Evolutionary conservation across 2,329 filamentous ascomycete genomes (phyloP).

Genomic region (Calonectria pteridis): DNA sequence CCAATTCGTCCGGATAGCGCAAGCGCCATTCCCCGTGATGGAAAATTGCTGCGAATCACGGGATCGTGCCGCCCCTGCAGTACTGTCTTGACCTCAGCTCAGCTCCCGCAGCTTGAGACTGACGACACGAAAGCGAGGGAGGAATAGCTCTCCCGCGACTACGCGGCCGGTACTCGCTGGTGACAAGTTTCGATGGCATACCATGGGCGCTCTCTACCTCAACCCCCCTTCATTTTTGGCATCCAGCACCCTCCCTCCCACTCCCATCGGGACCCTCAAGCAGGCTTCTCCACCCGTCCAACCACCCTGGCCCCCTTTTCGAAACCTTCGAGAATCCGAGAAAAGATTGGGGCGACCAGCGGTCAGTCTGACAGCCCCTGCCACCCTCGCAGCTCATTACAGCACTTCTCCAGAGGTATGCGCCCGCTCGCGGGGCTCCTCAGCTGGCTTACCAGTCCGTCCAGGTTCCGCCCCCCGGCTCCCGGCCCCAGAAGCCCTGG

Average conservation of each 20-base stretch:
- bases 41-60: slow-evolving; percentile 42
- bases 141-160: neutral
- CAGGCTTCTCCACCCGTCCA: slow-evolving; percentile 35
- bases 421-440: slow-evolving; percentile 27
- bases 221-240: slow-evolving; percentile 8
- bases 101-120: slow-evolving; percentile 9
- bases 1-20: slow-evolving; percentile 46
- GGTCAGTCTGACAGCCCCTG: slow-evolving; percentile 43
- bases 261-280: slow-evolving; percentile 31
- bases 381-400: slow-evolving; percentile 28
- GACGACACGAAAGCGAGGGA: neutral
- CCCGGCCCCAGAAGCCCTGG: slow-evolving; percentile 32
- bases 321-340: slow-evolving; percentile 48
- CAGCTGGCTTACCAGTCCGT: slow-evolving; percentile 37
- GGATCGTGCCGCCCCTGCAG: slow-evolving; percentile 32
- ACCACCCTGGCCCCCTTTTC: slow-evolving; percentile 44
- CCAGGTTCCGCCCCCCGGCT: slow-evolving; percentile 32
- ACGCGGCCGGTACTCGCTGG: slow-evolving; percentile 18
- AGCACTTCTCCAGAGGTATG: slow-evolving; percentile 23
- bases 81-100: slow-evolving; percentile 36
- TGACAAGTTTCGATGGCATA: slow-evolving; percentile 8
- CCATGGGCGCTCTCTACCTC: neutral
- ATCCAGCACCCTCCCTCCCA: slow-evolving; percentile 29
- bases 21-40: slow-evolving; percentile 42
- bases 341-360: slow-evolving; percentile 45